Base-by-base conservation (phyloP, 192 early-diverging fungal genomes). In the Umbelopsis sp. region DNA sequence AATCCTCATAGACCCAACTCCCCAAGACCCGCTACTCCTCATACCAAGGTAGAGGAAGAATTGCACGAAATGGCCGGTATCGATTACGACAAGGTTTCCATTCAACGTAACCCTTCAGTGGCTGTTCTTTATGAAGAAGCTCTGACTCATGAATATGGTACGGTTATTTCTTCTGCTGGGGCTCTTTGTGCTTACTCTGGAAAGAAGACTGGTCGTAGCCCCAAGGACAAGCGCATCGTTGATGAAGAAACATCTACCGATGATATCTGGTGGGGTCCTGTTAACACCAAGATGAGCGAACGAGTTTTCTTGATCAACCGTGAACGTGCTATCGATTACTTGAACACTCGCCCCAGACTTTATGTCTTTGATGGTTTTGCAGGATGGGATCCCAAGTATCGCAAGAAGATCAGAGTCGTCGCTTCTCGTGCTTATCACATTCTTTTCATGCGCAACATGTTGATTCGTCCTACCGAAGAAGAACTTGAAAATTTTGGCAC, bases 401-500 rank as follows among this genome's bases (percentile, higher is more conserved):
- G 96, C 71, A 94, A 97, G 85, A 98, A 98, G 88, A 92, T 98
- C 54, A 94, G 97, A 69, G 88, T 97, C 22, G 91, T 98, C 72
- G 95, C 94, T 75, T 91, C 95, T 34, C 91, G 95, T 72, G 96
- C 97, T 49, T 97, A 98, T 85, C 96, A 98, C 80, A 88, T 91
- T 29, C 84, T 98, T 75, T 98, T 98, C 83, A 98, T 98, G 97
- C 86, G 88, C 88, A 97, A 98, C 89, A 98, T 98, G 96, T 88
- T 98, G 74, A 97, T 98, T 82, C 93, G 97, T 67, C 95, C 97
- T 36, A 95, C 95, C 20, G 82, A 82, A 9, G 90, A 94, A 73
- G 97, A 98, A 86, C 90, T 97, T 20, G 91, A 86, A 66, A 87
- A 84, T 84, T 98, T 94, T 82, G 97, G 97, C 72, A 90, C 93